phyloP scores from a whole-genome alignment of 1,139 yeast genomes.

The Kodamaea arcana region DNA sequence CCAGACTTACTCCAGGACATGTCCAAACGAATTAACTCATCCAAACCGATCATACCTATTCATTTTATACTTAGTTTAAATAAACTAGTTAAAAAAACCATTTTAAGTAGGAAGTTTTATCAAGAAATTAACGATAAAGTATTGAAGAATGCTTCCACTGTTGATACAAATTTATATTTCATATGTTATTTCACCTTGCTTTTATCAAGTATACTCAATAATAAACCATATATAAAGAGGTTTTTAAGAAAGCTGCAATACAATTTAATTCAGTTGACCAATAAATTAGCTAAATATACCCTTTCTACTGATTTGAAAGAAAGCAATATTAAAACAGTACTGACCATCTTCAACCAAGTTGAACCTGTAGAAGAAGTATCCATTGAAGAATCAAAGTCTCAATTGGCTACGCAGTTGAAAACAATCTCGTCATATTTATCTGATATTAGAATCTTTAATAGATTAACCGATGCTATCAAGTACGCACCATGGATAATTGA shows the following conservation, averaged over 20 bases:
- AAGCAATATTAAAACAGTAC: conserved; percentile 14
- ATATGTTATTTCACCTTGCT: conserved; percentile 42
- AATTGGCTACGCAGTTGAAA: conserved; percentile 38
- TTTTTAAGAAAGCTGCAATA: conserved; percentile 28
- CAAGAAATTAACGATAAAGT: conserved; percentile 42
- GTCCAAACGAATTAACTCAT: background rate
- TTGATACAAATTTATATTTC: conserved; percentile 41
- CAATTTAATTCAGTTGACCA: conserved; percentile 19
- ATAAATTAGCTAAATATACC: conserved; percentile 7
- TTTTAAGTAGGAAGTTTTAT: conserved; percentile 36
- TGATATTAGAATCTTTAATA: conserved; percentile 51
- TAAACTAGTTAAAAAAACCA: conserved; percentile 16
- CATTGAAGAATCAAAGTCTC: conserved; percentile 14
- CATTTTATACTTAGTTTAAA: conserved; percentile 17
- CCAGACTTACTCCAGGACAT: background rate
- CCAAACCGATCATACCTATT: conserved; percentile 10
- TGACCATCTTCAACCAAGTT: conserved; percentile 3
- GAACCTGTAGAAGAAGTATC: conserved; percentile 2
- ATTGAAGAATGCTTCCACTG: conserved; percentile 30
- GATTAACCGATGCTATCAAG: conserved; percentile 50
- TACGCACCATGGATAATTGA: conserved; percentile 49
- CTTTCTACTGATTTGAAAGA: conserved; percentile 17
- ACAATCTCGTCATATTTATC: conserved; percentile 44
- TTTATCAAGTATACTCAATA: conserved; percentile 37
- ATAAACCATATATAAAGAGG: conserved; percentile 30